These are phyloP conservation scores for Taphrina pruni DNA, from an alignment of 1,139 yeast species.

Conservation along the genomic window DNA sequence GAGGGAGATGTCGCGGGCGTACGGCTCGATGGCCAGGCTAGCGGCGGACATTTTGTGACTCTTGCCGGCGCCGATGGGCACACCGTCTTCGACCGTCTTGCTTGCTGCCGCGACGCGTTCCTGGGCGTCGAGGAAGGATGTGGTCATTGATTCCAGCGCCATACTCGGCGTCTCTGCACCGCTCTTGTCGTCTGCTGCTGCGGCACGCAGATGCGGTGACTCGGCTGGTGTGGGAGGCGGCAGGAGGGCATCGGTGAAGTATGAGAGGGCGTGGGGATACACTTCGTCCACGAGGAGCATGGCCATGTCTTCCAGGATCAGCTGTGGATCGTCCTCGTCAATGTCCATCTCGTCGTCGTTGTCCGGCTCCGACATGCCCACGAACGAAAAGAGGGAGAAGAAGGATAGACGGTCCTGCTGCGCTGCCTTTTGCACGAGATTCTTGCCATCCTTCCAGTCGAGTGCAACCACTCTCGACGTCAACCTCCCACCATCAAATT, in stretches of 20 bases:
- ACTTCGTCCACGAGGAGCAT: constrained; percentile 35
- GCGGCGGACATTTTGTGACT: constrained; percentile 8
- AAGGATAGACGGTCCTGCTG: constrained; percentile 27
- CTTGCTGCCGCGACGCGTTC: constrained; percentile 4
- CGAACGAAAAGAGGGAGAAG: constrained; percentile 34
- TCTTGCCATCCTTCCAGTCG: constrained; percentile 26
- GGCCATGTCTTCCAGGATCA: constrained; percentile 35
- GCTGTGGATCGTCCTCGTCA: constrained; percentile 23
- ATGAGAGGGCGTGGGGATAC: constrained; percentile 36
- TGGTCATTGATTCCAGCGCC: constrained; percentile 33
- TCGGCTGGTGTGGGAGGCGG: constrained; percentile 32
- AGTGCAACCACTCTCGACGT: constrained; percentile 12
- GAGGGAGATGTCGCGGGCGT: constrained; percentile 19
- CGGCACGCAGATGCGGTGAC: not conserved
- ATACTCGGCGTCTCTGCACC: constrained; percentile 26
- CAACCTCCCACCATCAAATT: constrained; percentile 31
- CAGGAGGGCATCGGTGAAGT: constrained; percentile 35
- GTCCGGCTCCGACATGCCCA: constrained; percentile 17
- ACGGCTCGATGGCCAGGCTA: constrained; percentile 13
- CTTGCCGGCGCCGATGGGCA: constrained; percentile 14
- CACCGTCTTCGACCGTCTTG: constrained; percentile 1
- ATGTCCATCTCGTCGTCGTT: constrained; percentile 16
- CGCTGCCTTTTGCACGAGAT: constrained; percentile 15
- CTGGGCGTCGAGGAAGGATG: constrained; percentile 31
- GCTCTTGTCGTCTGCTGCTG: not conserved